Evolutionary conservation across 306 rosid species (phyloP), one percentile per base, ranked within the genome.

Genomic region (Lathyrus aphaca): DNA sequence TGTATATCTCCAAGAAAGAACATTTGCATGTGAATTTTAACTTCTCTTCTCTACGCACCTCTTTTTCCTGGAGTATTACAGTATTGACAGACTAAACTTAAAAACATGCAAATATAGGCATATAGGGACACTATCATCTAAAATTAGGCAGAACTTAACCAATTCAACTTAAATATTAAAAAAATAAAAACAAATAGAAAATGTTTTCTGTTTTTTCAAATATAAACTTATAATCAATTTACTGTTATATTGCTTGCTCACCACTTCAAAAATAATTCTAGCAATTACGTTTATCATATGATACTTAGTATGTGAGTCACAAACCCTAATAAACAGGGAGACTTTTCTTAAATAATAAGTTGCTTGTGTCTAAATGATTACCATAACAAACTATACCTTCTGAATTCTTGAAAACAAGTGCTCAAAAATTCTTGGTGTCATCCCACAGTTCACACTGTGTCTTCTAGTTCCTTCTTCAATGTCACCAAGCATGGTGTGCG

Each of bases 401-500:
- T 94, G 99, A 64, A 94, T 89, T 79, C 97, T 88, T 38, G 97
- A 77, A 85, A 94, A 94, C 57, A 94, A 74, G 59, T 87, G 88
- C 82, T 91, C 97, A 74, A 94, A 94, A 12, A 94, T 96, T 84
- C 99, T 83, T 27, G 99, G 99, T 69, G 99, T 94, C 91, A 94
- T 94, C 82, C 99, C 99, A 60, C 97, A 91, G 76, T 94, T 91
- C 78, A 87, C 95, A 79, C 99, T 91, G 71, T 94, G 97, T 74
- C 99, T 89, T 82, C 95, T 86, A 49, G 99, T 88, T 65, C 97
- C 99, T 45, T 88, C 97, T 71, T 94, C 99, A 71, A 94, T 89
- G 69, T 94, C 99, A 75, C 99, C 99, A 37, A 94, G 99, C 99
- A 94, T 94, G 46, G 99, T 94, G 80, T 94, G 96, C 70, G 99